Percentiles rank a stretch among this genome's conserved stretches.
phyloP scores from a whole-genome alignment of 2,329 filamentous ascomycete genomes.

The Fusarium denticulatum region DNA sequence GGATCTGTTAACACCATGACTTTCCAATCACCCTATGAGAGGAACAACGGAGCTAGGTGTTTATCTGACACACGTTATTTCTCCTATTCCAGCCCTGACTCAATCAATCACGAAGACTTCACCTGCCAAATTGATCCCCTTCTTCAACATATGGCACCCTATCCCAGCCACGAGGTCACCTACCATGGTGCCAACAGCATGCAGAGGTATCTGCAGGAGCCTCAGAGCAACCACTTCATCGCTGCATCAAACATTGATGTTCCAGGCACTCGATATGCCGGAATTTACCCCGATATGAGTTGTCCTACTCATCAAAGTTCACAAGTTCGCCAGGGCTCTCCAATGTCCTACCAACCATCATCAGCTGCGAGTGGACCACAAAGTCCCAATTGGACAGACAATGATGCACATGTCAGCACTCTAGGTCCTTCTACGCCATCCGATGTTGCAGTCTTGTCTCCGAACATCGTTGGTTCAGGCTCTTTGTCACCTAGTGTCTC shows the following conservation, averaged over 20 bases:
- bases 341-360: slow-evolving; percentile 31
- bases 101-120: slow-evolving; percentile 6
- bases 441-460: slow-evolving; percentile 17
- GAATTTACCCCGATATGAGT: slow-evolving; percentile 1
- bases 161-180: neutral
- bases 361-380: slow-evolving; percentile 27
- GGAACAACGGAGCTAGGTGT: neutral
- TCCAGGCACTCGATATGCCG: neutral
- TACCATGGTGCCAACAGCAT: slow-evolving; percentile 3
- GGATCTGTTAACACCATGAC: slow-evolving; percentile 1
- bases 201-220: slow-evolving; percentile 32
- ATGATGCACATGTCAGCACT: slow-evolving; percentile 19
- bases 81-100: neutral
- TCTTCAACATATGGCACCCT: slow-evolving; percentile 5
- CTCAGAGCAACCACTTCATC: slow-evolving; percentile 1
- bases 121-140: slow-evolving; percentile 19
- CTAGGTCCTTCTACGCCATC: slow-evolving; percentile 34
- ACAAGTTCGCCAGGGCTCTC: slow-evolving; percentile 27
- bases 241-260: neutral
- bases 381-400: slow-evolving; percentile 31
- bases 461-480: slow-evolving; percentile 12
- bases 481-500: slow-evolving; percentile 14
- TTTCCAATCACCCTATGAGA: neutral
- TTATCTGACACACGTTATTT: neutral
- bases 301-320: neutral